A percentile compares a stretch with the other conserved stretches of the same genome.
Evolutionary conservation across 1,284 basidiomycete species (phyloP).

Genomic region (Pyrrhoderma lamaoense): DNA sequence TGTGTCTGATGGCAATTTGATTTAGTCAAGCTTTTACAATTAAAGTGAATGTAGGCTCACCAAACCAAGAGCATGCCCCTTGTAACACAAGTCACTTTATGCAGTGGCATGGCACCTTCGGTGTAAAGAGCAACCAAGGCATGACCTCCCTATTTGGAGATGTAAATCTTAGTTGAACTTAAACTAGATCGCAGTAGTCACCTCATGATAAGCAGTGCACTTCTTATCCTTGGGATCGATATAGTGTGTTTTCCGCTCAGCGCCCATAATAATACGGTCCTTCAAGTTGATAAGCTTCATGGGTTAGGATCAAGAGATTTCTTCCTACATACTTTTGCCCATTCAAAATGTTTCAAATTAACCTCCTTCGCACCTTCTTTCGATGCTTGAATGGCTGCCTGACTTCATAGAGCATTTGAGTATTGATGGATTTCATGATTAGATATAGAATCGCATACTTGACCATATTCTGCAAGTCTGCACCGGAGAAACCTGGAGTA

Average conservation of each 20-base stretch:
- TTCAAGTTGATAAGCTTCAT: constrained; percentile 24
- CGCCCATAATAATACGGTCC: constrained; percentile 94
- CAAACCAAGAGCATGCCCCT: constrained; percentile 88
- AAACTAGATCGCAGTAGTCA: constrained; percentile 23
- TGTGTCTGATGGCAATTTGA: constrained; percentile 56
- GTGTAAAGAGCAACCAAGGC: constrained; percentile 88
- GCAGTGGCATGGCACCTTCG: constrained; percentile 87
- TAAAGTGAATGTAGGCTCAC: constrained; percentile 38
- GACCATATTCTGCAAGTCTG: constrained; percentile 90
- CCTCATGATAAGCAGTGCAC: constrained; percentile 93
- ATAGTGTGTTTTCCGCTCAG: constrained; percentile 82
- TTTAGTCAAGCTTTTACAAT: no score
- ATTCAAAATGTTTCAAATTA: constrained; percentile 81
- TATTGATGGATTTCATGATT: not conserved
- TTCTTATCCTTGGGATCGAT: constrained; percentile 81
- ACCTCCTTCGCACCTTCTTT: constrained; percentile 73
- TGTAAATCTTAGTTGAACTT: not conserved
- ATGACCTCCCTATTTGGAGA: constrained; percentile 76
- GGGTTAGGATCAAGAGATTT: not conserved
- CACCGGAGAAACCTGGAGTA: constrained; percentile 87
- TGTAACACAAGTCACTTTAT: constrained; percentile 94
- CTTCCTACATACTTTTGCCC: constrained; percentile 68
- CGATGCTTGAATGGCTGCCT: constrained; percentile 89
- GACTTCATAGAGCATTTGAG: constrained; percentile 32
- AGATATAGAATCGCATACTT: constrained; percentile 49